Conservation (phyloP, 2,329 filamentous ascomycete genomes). For the Penicillium psychrosexuale region DNA sequence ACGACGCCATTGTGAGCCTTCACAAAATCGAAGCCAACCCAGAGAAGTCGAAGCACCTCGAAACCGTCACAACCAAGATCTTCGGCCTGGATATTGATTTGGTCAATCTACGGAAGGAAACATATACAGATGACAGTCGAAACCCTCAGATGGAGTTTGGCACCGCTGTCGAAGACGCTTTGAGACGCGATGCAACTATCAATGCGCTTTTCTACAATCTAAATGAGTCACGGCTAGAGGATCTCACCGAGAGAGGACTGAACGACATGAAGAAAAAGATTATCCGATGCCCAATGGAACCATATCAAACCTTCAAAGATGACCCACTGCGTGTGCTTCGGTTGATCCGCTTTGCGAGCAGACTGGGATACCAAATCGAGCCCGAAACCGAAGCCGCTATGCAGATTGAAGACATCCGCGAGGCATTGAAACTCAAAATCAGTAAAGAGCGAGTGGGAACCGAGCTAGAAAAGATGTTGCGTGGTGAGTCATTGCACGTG, state of each 20-base stretch:
- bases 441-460: conserved; percentile 84
- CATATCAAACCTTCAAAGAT: conserved; percentile 89
- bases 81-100: conserved; percentile 88
- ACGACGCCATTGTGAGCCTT: conserved; percentile 68
- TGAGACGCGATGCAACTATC: conserved; percentile 85
- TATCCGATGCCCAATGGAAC: conserved; percentile 82
- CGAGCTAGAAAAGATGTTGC: conserved; percentile 89
- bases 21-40: conserved; percentile 91
- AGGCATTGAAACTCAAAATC: conserved; percentile 80
- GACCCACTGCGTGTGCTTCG: conserved; percentile 85
- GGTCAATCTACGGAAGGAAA: conserved; percentile 90
- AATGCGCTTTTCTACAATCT: conserved; percentile 97
- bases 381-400: conserved; percentile 66
- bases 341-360: conserved; percentile 84
- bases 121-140: conserved; percentile 81
- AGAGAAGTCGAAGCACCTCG: conserved; percentile 93
- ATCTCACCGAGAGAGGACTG: conserved; percentile 73
- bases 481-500: conserved; percentile 48
- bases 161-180: conserved; percentile 82
- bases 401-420: conserved; percentile 72
- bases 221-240: conserved; percentile 73
- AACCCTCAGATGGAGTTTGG: conserved; percentile 94
- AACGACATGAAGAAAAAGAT: conserved; percentile 68
- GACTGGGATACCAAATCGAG: conserved; percentile 77
- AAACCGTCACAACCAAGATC: conserved; percentile 82